Base-by-base conservation (phyloP, 495 filamentous ascomycete species). In the Clavariopsis aquatica region DNA sequence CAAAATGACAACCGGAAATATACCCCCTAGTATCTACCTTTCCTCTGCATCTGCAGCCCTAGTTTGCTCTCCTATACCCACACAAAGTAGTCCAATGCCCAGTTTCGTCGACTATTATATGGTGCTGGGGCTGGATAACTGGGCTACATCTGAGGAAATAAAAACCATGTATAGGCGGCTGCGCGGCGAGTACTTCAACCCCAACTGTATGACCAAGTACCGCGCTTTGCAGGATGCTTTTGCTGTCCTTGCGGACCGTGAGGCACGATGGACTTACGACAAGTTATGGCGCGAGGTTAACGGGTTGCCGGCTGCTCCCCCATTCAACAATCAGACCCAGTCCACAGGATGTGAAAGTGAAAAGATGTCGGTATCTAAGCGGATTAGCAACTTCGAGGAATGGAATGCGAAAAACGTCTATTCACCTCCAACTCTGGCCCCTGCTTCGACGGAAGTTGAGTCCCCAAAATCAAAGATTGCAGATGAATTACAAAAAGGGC, bases 211-310 rank as follows among this genome's bases (percentile, higher is more conserved):
- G 15, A 17, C 1, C n/a, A 68, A 60, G 54, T 68, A 68, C 23
- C 27, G 46, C 4, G 54, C 59, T 45, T 28, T 68, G 52, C 65
- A 68, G 36, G 54, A 51, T 1, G 65, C 65, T 17, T 68, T 57
- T 22, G 65, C 56, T 15, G 55, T 64, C 6, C 55, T 68, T 13
- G 54, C 28, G 8, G 54, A 68, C 41, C 20, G 24, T 8, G 53
- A 68, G 12, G 52, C 60, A 28, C 27, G 60, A 1, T 8, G 41
- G 12, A 52, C 6, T 2, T 68, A 68, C 29, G 65, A 68, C 29
- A 13, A 2, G 4, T 10, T 59, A 24, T 59, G 28, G n/a, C 26
- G 53, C 45, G 12, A 34, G 24, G 12, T 13, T 4, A 49, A 45
- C 31, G 60, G 65, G 5, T 24, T 68, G 65, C 54, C 53, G 1